These are phyloP conservation scores for Acer negundo DNA, from an alignment of 345 rosid genomes.

Conservation along the genomic window DNA sequence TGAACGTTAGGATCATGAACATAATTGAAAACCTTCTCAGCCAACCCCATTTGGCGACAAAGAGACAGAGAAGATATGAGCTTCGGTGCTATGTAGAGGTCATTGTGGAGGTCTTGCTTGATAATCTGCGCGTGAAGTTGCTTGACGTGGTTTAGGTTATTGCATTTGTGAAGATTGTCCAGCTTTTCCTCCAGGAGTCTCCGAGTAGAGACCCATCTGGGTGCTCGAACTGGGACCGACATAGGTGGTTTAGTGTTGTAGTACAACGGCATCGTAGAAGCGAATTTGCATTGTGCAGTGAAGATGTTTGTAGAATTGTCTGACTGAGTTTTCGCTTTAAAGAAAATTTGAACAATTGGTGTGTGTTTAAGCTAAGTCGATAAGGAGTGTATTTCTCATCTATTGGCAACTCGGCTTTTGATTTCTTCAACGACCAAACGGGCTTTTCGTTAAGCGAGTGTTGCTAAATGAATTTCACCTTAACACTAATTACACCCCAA, in stretches of 20 bases:
- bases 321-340: too few species aligned
- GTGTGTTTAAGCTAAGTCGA: too few species aligned
- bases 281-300: background rate
- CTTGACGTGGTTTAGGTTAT: constrained; percentile 55
- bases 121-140: constrained; percentile 77
- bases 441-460: too few species aligned
- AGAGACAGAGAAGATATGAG: constrained; percentile 67
- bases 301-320: too few species aligned
- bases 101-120: constrained; percentile 55
- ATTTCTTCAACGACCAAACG: too few species aligned
- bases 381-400: too few species aligned
- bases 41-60: constrained; percentile 56
- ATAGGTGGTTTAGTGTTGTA: constrained; percentile 27
- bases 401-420: too few species aligned
- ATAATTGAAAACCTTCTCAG: constrained; percentile 64
- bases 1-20: constrained; percentile 55
- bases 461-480: too few species aligned
- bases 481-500: too few species aligned
- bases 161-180: constrained; percentile 71
- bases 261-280: constrained; percentile 17
- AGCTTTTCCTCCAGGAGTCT: constrained; percentile 69
- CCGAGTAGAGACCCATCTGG: constrained; percentile 67
- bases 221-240: constrained; percentile 59
- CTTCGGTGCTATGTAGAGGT: constrained; percentile 63
- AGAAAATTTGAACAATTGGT: too few species aligned